Base-by-base conservation (phyloP, 495 filamentous ascomycete species). In the Penicillium lagena region DNA sequence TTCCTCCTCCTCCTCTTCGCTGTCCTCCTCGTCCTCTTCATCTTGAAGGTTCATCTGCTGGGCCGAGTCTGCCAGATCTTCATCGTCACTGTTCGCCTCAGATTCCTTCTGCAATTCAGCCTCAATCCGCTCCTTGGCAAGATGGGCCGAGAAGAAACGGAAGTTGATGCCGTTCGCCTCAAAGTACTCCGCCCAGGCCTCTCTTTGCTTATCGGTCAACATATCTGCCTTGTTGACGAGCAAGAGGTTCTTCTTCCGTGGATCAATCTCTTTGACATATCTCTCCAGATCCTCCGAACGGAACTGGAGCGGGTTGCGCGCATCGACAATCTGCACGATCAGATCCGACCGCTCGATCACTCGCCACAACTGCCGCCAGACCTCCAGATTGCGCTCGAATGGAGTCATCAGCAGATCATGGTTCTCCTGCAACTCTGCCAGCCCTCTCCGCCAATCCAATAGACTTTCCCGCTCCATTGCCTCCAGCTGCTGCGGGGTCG, bases 191-290 rank as follows among this genome's bases (percentile, higher is more conserved):
- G 90, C 89, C 94, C 94, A 99, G 1, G 72, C 71, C 54, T 80
- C 80, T 54, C 94, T 71, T 65, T 99, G 94, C 53, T 82, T 79
- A 42, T 81, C 63, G 12, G 89, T 93, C 88, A 99, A 89, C 94
- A 99, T 95, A 72, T 99, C 94, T 34, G 94, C 91, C 77, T 99
- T 99, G 71, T 99, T 99, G 43, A 99, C 89, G 32, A 99, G 70
- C 37, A 99, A 66, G 55, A 99, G 57, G 62, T 99, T 99, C 51
- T 86, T 77, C 75, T 99, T 99, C 58, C 77, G 80, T 1, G 82
- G 64, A 58, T 89, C 84, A 27, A 97, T 86, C 63, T 96, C 89
- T 70, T 93, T 89, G 38, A 97, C 93, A 53, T 99, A 99, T 43
- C 66, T 76, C 58, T 96, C 94, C 39, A 99, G 64, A 69, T 97